phyloP scores from a whole-genome alignment of 2,329 filamentous ascomycete genomes.

The Talaromyces albobiverticillius region DNA sequence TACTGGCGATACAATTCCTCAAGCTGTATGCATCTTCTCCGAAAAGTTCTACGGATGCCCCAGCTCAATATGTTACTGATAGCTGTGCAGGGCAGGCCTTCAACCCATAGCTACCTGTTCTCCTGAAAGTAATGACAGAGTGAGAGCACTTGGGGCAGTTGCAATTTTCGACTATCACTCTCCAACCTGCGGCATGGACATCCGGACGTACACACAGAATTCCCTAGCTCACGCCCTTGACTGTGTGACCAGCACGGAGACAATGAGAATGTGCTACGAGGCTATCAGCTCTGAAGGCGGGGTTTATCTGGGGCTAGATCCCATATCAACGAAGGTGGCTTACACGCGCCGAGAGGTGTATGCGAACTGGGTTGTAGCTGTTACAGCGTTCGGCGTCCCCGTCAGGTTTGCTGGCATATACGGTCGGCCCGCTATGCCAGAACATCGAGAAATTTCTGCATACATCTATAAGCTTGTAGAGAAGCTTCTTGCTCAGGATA shows the following conservation, averaged over 20 bases:
- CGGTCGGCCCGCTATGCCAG: background rate
- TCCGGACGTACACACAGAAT: conserved; percentile 39
- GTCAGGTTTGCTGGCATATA: background rate
- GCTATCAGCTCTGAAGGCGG: conserved; percentile 36
- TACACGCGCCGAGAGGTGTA: background rate
- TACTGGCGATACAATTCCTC: conserved; percentile 45
- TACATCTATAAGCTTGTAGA: no score
- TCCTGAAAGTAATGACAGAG: conserved; percentile 41
- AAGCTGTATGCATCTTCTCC: conserved; percentile 24
- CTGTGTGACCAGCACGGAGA: conserved; percentile 37
- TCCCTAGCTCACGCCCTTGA: conserved; percentile 42
- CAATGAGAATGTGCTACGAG: conserved; percentile 37
- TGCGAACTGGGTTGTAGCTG: background rate
- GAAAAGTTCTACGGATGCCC: background rate
- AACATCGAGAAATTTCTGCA: background rate
- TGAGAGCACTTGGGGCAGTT: conserved; percentile 42
- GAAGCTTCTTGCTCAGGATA: no score
- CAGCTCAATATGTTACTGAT: background rate
- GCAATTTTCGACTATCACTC: conserved; percentile 46
- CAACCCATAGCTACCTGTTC: conserved; percentile 46
- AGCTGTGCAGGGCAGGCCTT: conserved; percentile 31
- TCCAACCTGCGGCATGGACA: conserved; percentile 32
- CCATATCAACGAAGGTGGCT: background rate
- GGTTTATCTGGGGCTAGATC: background rate
- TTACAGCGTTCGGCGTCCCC: background rate